Evolutionary conservation across 2,329 filamentous ascomycete species (phyloP).

Genomic region (Sporothrix variecibatus): DNA sequence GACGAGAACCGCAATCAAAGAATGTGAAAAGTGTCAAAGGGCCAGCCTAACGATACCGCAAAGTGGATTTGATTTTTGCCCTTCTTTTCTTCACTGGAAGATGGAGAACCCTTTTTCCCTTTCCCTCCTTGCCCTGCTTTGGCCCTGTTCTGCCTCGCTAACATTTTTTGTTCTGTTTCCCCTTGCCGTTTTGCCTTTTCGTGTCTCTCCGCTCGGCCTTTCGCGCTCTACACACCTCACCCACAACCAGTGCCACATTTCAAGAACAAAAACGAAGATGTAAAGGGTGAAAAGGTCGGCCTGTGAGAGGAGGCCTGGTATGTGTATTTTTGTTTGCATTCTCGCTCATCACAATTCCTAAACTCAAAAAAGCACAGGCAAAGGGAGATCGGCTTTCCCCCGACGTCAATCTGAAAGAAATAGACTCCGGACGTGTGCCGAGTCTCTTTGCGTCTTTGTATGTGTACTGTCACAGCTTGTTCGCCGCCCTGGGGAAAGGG

Average conservation of each 20-base stretch:
- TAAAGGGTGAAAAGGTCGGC: too few relatives aligned
- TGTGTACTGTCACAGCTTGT: not conserved
- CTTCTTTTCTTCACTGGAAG: not conserved
- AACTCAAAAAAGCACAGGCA: not conserved
- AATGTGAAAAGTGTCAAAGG: not conserved
- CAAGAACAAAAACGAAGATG: not conserved
- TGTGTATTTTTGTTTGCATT: not conserved
- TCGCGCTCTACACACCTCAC: not conserved
- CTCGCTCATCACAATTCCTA: slow-evolving; percentile 19
- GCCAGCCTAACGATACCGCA: not conserved
- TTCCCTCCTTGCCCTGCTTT: not conserved
- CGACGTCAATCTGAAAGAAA: not conserved
- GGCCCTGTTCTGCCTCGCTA: not conserved
- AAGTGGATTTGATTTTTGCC: not conserved
- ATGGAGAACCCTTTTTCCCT: not conserved
- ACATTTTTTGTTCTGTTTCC: not conserved
- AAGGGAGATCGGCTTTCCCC: not conserved
- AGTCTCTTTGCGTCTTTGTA: not conserved
- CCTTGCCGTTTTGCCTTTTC: not conserved
- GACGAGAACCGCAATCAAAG: not conserved
- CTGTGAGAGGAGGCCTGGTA: not conserved
- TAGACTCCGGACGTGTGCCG: not conserved
- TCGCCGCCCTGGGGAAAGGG: not conserved
- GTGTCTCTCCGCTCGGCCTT: slow-evolving; percentile 19
- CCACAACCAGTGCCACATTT: not conserved